Percentiles rank a stretch among this genome's conserved stretches.
Conservation (phyloP, 768 basidiomycete species). For the Tremella yokohamensis region DNA sequence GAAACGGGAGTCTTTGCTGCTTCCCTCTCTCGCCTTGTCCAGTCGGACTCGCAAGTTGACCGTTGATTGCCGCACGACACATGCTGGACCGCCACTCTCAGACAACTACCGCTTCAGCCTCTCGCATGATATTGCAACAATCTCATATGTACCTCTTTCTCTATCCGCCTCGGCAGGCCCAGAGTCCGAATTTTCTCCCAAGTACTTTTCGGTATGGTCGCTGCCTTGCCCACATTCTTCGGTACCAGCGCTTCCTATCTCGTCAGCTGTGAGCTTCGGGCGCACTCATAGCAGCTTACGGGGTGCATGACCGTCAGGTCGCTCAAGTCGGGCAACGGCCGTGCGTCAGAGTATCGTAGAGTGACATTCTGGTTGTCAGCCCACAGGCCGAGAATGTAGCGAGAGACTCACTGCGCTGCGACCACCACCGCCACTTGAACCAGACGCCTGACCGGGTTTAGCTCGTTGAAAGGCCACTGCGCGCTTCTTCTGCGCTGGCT, state of each 20-base stretch:
- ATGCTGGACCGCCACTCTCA: conserved; percentile 57
- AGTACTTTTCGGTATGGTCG: conserved; percentile 22
- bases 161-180: conserved; percentile 67
- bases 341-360: conserved; percentile 14
- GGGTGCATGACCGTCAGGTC: conserved; percentile 15
- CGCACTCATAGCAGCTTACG: conserved; percentile 8
- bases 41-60: conserved; percentile 59
- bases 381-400: background rate
- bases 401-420: background rate
- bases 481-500: conserved; percentile 6
- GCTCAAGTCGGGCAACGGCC: conserved; percentile 11
- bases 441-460: background rate
- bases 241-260: conserved; percentile 1
- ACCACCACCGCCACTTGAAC: conserved; percentile 5
- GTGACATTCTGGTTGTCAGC: background rate
- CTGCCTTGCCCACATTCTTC: conserved; percentile 31
- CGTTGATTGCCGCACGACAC: conserved; percentile 69
- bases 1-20: conserved; percentile 55
- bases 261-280: background rate
- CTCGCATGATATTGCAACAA: background rate
- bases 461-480: too few species aligned
- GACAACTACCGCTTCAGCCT: conserved; percentile 66
- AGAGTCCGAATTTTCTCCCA: conserved; percentile 57
- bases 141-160: conserved; percentile 64
- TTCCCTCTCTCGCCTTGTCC: conserved; percentile 40